Percentiles rank a stretch among this genome's conserved stretches.
Evolutionary conservation across 148 eudicot genomes (phyloP).

Genomic region (Hydrangea macrophylla): DNA sequence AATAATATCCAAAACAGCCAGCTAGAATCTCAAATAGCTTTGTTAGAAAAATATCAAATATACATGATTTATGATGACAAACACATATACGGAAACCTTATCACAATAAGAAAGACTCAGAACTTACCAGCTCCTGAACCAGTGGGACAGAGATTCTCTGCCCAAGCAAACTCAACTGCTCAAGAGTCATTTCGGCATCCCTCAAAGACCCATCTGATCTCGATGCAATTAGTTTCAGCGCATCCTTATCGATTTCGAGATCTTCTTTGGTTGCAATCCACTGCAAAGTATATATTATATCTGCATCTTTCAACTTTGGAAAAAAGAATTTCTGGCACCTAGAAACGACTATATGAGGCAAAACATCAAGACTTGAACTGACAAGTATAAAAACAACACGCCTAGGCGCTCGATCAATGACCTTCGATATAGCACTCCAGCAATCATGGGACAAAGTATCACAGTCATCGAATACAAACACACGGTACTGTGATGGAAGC

Average conservation of each 20-base stretch:
- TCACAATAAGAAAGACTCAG: background rate
- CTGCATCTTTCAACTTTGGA: constrained; percentile 91
- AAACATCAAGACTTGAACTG: constrained; percentile 78
- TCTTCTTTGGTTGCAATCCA: constrained; percentile 88
- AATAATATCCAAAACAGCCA: background rate
- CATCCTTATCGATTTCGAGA: constrained; percentile 75
- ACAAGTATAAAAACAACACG: constrained; percentile 80
- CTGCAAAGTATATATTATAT: constrained; percentile 72
- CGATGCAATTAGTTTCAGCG: constrained; percentile 86
- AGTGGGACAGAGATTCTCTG: constrained; percentile 71
- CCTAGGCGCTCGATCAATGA: constrained; percentile 82
- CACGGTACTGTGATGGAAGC: constrained; percentile 52
- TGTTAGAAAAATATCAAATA: background rate
- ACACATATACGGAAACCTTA: background rate
- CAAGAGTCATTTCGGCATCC: constrained; percentile 98
- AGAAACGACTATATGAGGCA: constrained; percentile 84
- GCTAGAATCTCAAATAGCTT: background rate
- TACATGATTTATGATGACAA: background rate
- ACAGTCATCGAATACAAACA: constrained; percentile 79
- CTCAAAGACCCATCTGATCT: constrained; percentile 94
- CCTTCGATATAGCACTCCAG: constrained; percentile 85
- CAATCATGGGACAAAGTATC: constrained; percentile 64
- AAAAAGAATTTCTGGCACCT: constrained; percentile 98
- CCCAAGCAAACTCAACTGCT: constrained; percentile 91
- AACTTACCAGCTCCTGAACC: constrained; percentile 87